A percentile compares a stretch with the other conserved stretches of the same genome.
Evolutionary conservation across 352 stramenopile species (phyloP).

Genomic region (Globisporangium paroecandrum): DNA sequence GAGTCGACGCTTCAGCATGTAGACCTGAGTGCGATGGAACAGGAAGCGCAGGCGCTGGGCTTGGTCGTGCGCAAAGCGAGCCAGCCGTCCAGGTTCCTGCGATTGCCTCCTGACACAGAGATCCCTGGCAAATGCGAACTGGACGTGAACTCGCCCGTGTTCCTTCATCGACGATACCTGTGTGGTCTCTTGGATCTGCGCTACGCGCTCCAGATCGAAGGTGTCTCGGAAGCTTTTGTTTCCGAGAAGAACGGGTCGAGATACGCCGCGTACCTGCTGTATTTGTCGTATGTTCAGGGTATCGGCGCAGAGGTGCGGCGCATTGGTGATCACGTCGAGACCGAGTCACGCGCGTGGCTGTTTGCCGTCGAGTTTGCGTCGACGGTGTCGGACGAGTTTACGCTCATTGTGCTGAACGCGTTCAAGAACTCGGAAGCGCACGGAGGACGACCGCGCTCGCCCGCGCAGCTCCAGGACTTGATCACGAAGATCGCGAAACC

Average conservation of each 20-base stretch:
- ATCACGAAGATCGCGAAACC: slow-evolving; percentile 58
- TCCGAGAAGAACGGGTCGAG: slow-evolving; percentile 53
- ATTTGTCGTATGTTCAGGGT: slow-evolving; percentile 73
- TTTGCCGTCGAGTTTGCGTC: slow-evolving; percentile 83
- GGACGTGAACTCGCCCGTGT: slow-evolving; percentile 86
- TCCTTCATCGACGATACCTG: slow-evolving; percentile 94
- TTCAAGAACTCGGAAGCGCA: slow-evolving; percentile 50
- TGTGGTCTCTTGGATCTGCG: slow-evolving; percentile 96
- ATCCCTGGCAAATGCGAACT: slow-evolving; percentile 60
- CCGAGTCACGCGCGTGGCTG: slow-evolving; percentile 78
- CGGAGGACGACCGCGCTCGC: slow-evolving; percentile 5
- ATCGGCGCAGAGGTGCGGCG: slow-evolving; percentile 59
- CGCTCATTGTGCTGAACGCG: slow-evolving; percentile 74
- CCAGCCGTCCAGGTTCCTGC: slow-evolving; percentile 46
- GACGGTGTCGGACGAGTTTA: slow-evolving; percentile 75
- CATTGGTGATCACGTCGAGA: slow-evolving; percentile 71
- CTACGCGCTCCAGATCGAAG: slow-evolving; percentile 96
- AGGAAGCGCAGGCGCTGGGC: slow-evolving; percentile 38
- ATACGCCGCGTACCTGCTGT: slow-evolving; percentile 64
- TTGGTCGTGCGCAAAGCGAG: slow-evolving; percentile 36
- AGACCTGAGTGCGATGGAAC: slow-evolving; percentile 38
- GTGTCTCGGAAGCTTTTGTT: slow-evolving; percentile 91
- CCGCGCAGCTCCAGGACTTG: slow-evolving; percentile 24
- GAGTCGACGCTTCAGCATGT: slow-evolving; percentile 43
- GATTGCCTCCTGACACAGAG: slow-evolving; percentile 49